phyloP scores from a whole-genome alignment of 2,329 filamentous ascomycete species.

The Cordyceps javanica region DNA sequence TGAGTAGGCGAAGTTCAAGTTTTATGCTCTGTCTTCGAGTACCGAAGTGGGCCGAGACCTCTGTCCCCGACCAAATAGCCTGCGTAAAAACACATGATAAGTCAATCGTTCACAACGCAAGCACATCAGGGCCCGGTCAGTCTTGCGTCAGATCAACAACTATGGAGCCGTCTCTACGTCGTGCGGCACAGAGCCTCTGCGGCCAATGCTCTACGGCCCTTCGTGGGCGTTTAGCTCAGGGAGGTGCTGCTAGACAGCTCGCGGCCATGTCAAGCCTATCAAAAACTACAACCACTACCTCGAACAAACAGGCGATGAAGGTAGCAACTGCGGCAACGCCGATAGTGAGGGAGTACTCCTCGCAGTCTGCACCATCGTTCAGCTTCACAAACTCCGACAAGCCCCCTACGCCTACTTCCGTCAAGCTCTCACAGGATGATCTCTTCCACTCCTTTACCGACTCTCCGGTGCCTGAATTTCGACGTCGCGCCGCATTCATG shows the following conservation, averaged over 20 bases:
- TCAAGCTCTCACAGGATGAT: slow-evolving; percentile 61
- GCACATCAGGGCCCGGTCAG: slow-evolving; percentile 11
- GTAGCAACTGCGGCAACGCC: neutral
- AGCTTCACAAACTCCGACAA: slow-evolving; percentile 16
- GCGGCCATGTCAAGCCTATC: slow-evolving; percentile 10
- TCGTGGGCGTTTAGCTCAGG: slow-evolving; percentile 20
- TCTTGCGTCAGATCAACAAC: neutral
- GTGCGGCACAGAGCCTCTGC: slow-evolving; percentile 34
- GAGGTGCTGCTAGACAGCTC: slow-evolving; percentile 2
- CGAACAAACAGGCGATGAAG: neutral
- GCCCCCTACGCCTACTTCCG: slow-evolving; percentile 17
- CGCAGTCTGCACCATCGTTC: slow-evolving; percentile 8
- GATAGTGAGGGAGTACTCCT: slow-evolving; percentile 7
- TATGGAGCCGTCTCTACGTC: slow-evolving; percentile 37
- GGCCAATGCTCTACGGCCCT: slow-evolving; percentile 33
- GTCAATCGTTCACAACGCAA: slow-evolving; percentile 11
- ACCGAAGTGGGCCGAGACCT: slow-evolving; percentile 6
- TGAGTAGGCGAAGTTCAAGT: neutral
- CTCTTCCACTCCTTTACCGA: slow-evolving; percentile 89
- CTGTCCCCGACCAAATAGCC: neutral
- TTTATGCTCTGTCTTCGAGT: neutral
- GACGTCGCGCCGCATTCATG: slow-evolving; percentile 83
- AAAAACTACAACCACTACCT: neutral
- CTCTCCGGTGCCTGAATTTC: slow-evolving; percentile 84
- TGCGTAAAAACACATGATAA: slow-evolving; percentile 9